Evolutionary conservation across 2,329 filamentous ascomycete genomes (phyloP), one percentile per base, ranked within the genome.

Genomic region (Thielaviopsis cerberus): DNA sequence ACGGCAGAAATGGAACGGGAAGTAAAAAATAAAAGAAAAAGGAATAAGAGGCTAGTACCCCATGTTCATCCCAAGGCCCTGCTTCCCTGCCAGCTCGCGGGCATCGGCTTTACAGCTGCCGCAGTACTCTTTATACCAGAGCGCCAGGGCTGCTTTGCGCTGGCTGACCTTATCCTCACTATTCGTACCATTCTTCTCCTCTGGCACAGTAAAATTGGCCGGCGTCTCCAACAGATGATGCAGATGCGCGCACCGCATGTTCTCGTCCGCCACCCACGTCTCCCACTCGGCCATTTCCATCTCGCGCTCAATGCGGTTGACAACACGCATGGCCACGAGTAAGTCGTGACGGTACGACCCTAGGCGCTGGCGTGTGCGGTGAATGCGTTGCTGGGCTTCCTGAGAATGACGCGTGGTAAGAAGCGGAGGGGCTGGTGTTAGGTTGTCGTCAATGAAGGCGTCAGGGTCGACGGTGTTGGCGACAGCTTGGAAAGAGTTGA

Each of bases 271-370:
- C 27, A 97, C 76, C 90, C 91, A 98, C 62, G 87, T 86, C 72
- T 95, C 90, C 84, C 89, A 98, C 69, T 96, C 91, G 0, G 85
- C 85, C 65, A 82, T 79, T 57, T 97, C 70, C 68, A 95, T 83
- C 69, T 96, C 89, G 60, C 79, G 78, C 73, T 97, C 92, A 26
- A 97, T 82, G 59, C 79, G 84, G 70, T 97, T 96, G 61, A 97
- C 83, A 1, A 96, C 80, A 4, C 90, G 82, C 73, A 97, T 82
- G 4, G 90, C 89, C 4, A 98, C 90, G 1, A 97, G 73, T 22
- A 98, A 74, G 66, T 97, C 89, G 68, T 98, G 88, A 2, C 92
- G 79, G 68, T 96, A 92, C 1, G 80, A 75, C 0, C 86, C 91
- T 0, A 98, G 79, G 24, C 84, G 80, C 69, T 94, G 86, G 10